Base-by-base conservation (phyloP, 768 basidiomycete genomes). In the Panaeolus papilionaceus region DNA sequence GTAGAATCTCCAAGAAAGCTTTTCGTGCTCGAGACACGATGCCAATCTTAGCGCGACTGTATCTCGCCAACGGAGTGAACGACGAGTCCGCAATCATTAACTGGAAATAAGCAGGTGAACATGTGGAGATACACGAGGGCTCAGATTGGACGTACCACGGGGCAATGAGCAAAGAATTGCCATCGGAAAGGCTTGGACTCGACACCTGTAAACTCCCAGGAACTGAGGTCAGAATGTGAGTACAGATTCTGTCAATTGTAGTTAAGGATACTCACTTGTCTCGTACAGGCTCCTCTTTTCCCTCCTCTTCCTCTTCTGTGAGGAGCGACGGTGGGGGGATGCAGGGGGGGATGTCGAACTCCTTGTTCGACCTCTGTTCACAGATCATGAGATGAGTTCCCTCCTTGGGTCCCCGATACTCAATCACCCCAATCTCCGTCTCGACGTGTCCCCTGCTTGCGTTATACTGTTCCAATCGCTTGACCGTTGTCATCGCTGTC, bases 141-240 rank as follows among this genome's bases (percentile, higher is more conserved):
- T 37, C 4, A 58, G 54, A 42, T 65, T 12, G 23, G 68, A 68
- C 76, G 66, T 71, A 82, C 82, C 23, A 79, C 77, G 16, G 79
- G 82, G 16, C 71, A 79, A 20, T 75, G 77, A 18, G 80, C 69
- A 67, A 79, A 76, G 63, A 84, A 70, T 64, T 81, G 79, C 81
- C 82, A 81, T 64, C 74, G 78, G 68, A 81, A 80, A 38, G 73
- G 69, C 66, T 75, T 70, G 18, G 69, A 69, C 67, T 82, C 79
- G 18, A 81, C 76, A 7, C 80, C 76, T 4, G 67, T 73, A 66
- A 84, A 80, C 40, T 76, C 72, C 82, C 82, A 81, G 10, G 77
- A 77, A 44, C 80, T 80, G 63, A 18, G n/a, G 26, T 16, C 64
- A 62, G 62, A 65, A 16, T 39, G 23, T 20, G 51, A 42, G n/a